Evolutionary conservation across 441 rosid species (phyloP).

Genomic region (Adansonia gregorii): DNA sequence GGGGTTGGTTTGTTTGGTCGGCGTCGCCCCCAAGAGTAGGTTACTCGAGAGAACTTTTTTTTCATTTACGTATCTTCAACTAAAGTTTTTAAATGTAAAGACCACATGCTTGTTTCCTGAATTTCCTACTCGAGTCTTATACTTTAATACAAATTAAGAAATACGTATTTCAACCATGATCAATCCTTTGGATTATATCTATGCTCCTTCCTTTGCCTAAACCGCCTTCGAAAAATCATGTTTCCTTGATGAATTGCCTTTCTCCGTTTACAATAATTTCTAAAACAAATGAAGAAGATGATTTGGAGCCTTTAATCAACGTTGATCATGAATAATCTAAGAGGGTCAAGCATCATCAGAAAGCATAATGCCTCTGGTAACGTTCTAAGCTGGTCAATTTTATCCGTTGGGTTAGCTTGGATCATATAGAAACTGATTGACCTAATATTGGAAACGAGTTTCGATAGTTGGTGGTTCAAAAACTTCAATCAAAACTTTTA

Average conservation of each 20-base stretch:
- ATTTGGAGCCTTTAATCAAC: background rate
- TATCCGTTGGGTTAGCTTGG: too few species aligned
- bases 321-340: background rate
- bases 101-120: constrained; percentile 2
- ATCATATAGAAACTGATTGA: too few species aligned
- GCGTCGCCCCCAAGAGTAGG: constrained; percentile 47
- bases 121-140: background rate
- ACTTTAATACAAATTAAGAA: background rate
- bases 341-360: background rate
- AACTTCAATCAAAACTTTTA: background rate
- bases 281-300: background rate
- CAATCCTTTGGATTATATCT: background rate
- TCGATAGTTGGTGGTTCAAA: background rate
- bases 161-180: background rate
- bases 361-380: background rate
- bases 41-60: constrained; percentile 29
- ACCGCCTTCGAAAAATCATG: background rate
- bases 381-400: too few species aligned
- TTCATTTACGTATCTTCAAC: background rate
- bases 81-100: background rate
- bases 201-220: background rate
- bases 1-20: constrained; percentile 44
- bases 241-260: constrained; percentile 12
- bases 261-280: background rate
- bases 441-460: background rate